These are phyloP conservation scores for Coprinopsis cinerea DNA, from an alignment of 768 basidiomycete species.

Conservation along the genomic window DNA sequence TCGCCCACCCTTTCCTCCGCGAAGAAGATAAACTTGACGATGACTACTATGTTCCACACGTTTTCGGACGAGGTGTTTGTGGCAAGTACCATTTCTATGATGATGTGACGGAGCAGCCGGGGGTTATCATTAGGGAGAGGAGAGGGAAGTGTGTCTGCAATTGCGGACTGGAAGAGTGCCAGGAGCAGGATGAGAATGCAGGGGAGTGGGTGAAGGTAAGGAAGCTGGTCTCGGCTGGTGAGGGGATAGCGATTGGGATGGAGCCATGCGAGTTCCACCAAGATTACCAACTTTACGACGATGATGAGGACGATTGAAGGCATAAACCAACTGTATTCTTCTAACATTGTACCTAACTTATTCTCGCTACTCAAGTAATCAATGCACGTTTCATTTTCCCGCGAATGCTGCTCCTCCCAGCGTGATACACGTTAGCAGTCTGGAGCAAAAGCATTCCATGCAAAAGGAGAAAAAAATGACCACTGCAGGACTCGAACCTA, in stretches of 20 bases:
- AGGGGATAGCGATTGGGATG: slow-evolving; percentile 55
- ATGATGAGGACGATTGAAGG: too few species aligned
- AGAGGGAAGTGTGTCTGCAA: slow-evolving; percentile 22
- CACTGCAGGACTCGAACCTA: too few species aligned
- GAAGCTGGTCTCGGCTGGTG: slow-evolving; percentile 29
- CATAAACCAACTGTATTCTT: too few species aligned
- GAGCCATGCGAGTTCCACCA: slow-evolving; percentile 60
- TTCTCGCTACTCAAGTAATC: too few species aligned
- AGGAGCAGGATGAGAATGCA: slow-evolving; percentile 20
- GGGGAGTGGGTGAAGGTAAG: slow-evolving; percentile 24
- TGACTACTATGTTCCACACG: slow-evolving; percentile 65
- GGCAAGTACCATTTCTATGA: slow-evolving; percentile 54
- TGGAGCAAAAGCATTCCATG: too few species aligned
- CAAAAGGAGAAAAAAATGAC: too few species aligned
- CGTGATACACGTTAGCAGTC: too few species aligned
- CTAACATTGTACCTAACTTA: too few species aligned
- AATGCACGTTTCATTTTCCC: too few species aligned
- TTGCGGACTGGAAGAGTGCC: slow-evolving; percentile 13
- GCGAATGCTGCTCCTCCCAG: too few species aligned
- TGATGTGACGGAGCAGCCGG: slow-evolving; percentile 47
- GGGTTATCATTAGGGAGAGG: slow-evolving; percentile 37
- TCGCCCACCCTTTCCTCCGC: slow-evolving; percentile 73
- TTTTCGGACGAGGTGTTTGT: slow-evolving; percentile 64
- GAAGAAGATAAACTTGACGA: slow-evolving; percentile 27
- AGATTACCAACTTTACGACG: slow-evolving; percentile 17